Evolutionary conservation across 305 asterid genomes (phyloP).

Genomic region (Fraxinus velutina): DNA sequence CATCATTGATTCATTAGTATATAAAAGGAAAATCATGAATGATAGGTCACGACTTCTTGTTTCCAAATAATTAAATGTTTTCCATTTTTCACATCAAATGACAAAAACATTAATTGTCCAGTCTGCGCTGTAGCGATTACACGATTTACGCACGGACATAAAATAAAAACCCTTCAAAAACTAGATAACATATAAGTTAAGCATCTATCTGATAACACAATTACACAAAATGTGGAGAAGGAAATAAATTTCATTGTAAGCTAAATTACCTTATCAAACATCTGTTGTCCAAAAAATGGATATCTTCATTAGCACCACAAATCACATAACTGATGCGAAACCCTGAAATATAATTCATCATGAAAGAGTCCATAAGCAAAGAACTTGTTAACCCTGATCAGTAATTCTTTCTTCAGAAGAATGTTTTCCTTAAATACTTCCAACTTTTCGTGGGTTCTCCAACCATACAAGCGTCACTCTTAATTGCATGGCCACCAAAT

Average conservation of each 20-base stretch:
- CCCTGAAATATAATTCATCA: slow-evolving; percentile 43
- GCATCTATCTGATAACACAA: slow-evolving; percentile 14
- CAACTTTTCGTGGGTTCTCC: slow-evolving; percentile 3
- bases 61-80: not conserved
- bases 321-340: slow-evolving; percentile 27
- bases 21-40: not conserved
- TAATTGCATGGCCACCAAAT: slow-evolving; percentile 10
- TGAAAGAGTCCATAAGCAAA: slow-evolving; percentile 15
- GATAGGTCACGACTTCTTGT: not conserved
- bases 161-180: not conserved
- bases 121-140: not conserved
- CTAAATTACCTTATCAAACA: slow-evolving; percentile 46
- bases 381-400: not conserved
- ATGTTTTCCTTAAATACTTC: not conserved
- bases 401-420: slow-evolving; percentile 4
- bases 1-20: not conserved
- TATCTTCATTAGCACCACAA: slow-evolving; percentile 28
- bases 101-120: not conserved
- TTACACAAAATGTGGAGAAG: not conserved
- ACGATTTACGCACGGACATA: slow-evolving; percentile 18
- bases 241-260: slow-evolving; percentile 3
- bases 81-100: not conserved
- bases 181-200: not conserved
- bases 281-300: slow-evolving; percentile 31
- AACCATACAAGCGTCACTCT: not conserved